Base-by-base conservation (phyloP, 345 rosid species). In the Ceriops tagal region DNA sequence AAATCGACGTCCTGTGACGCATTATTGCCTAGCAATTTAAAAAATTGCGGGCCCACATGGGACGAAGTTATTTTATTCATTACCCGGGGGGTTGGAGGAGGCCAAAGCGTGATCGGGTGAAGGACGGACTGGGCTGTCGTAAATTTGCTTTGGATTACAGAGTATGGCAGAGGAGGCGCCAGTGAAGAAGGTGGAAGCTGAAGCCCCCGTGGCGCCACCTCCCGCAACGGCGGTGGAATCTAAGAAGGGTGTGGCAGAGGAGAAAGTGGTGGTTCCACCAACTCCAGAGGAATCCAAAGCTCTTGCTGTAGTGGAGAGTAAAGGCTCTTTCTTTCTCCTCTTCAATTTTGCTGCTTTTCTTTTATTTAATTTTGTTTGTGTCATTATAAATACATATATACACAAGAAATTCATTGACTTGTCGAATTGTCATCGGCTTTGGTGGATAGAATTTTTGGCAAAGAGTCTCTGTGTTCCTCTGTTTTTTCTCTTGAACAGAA, bases 91-190 rank as follows among this genome's bases (percentile, higher is more conserved):
- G 49, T 13, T 15, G 16, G 49, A 43, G 18, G 49, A 6, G 9
- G 43, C 43, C 46, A 5, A 43, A 5, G 31, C 4, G 6, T 9
- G 31, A 24, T 26, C 58, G 13, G 8, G 5, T n/a, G 59, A 9
- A 1, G 58, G 18, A 24, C 26, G 0, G 27, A 7, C 8, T 26
- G 19, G 18, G 62, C 18, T 22, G 6, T 34, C 2, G 19, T 37
- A 43, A 32, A 3, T 18, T 26, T 16, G 1, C 26, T 28, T 8
- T 31, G 30, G 3, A 18, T 16, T 39, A 9, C 61, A 31, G 35
- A 68, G 24, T 63, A 89, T 92, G 96, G 90, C 91, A 58, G 91
- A 82, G 81, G 52, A 82, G 80, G 52, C 34, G 55, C 83, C 83
- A 66, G 69, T 46, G 55, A 80, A 82, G 79, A 82, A 71, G 58